Percentiles rank a stretch among this genome's conserved stretches.
These are phyloP conservation scores for Syzygium malaccense DNA, from an alignment of 441 rosid species.

Conservation along the genomic window DNA sequence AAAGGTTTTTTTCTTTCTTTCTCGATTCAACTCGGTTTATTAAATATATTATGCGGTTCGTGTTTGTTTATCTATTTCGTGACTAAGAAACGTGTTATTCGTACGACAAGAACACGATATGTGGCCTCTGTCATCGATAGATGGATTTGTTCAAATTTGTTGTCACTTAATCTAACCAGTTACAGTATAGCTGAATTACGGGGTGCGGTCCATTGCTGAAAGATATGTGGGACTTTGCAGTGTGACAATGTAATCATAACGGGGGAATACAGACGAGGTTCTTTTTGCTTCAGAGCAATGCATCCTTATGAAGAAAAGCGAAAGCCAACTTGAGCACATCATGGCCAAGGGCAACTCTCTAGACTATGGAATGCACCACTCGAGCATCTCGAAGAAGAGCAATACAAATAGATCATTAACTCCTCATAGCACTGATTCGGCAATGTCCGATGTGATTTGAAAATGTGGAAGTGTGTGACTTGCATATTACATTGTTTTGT, in stretches of 20 bases:
- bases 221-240: background rate
- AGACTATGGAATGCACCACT: background rate
- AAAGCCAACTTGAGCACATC: background rate
- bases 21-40: background rate
- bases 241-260: too few species aligned
- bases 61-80: background rate
- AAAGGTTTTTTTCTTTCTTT: background rate
- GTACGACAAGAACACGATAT: background rate
- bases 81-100: background rate
- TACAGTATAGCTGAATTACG: background rate
- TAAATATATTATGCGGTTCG: background rate
- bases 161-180: too few species aligned
- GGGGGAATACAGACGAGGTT: background rate
- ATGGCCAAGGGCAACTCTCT: background rate
- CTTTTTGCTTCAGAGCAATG: background rate
- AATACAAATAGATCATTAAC: background rate
- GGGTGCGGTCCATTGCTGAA: background rate
- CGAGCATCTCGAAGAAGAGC: background rate
- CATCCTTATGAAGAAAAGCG: background rate
- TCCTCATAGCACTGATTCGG: background rate
- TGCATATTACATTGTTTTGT: background rate
- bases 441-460: background rate
- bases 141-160: background rate
- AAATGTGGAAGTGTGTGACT: background rate
- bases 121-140: background rate